Percentiles rank a stretch among this genome's conserved stretches.
These are phyloP conservation scores for Physcomitrellopsis africana DNA, from an alignment of 225 moss, liverwort and hornwort species.

Conservation along the genomic window DNA sequence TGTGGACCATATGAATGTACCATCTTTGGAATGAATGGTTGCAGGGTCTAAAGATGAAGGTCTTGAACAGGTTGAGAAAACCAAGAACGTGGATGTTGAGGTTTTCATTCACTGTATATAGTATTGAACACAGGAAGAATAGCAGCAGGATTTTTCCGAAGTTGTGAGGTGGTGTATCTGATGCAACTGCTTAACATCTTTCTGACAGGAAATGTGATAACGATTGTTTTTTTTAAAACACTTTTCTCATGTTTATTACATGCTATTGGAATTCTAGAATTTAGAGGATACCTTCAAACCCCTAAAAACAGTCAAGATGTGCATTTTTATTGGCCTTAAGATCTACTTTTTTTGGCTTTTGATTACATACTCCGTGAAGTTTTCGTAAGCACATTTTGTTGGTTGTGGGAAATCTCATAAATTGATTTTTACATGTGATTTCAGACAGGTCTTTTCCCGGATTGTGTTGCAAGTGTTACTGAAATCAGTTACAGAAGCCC, in stretches of 20 bases:
- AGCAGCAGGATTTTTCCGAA: neutral
- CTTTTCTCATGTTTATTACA: neutral
- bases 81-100: slow-evolving; percentile 7
- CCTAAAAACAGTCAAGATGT: neutral
- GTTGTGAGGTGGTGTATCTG: neutral
- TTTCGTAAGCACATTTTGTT: neutral
- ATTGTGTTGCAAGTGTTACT: slow-evolving; percentile 45
- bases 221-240: neutral
- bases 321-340: neutral
- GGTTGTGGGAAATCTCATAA: neutral
- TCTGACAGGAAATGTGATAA: neutral
- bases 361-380: neutral
- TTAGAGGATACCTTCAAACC: neutral
- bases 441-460: slow-evolving; percentile 52
- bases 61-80: slow-evolving; percentile 41
- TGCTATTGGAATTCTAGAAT: slow-evolving; percentile 5
- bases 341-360: neutral
- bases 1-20: too few species aligned
- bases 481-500: slow-evolving; percentile 38
- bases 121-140: neutral
- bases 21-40: neutral
- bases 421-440: slow-evolving; percentile 8
- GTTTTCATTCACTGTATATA: neutral
- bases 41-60: slow-evolving; percentile 32
- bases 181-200: neutral